Conservation (phyloP, 2,329 filamentous ascomycete genomes). For the Colletotrichum cordylinicola region DNA sequence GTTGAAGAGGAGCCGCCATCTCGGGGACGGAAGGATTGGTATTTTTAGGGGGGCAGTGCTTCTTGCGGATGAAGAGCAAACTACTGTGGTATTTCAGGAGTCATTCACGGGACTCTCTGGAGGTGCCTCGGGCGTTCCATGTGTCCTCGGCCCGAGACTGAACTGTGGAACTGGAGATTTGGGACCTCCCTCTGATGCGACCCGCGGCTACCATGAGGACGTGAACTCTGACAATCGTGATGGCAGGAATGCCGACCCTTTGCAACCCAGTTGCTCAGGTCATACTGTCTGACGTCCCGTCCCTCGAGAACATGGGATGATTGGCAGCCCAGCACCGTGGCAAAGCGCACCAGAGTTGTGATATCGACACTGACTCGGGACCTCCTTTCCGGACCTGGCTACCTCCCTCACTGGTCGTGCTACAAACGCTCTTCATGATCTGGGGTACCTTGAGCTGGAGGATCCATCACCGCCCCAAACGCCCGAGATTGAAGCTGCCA, state of each 20-base stretch:
- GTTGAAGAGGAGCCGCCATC: background rate
- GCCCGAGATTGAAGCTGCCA: background rate
- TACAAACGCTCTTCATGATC: background rate
- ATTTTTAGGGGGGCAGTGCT: background rate
- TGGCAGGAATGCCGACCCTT: background rate
- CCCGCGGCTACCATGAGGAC: background rate
- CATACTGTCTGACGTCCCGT: background rate
- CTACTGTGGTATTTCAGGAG: background rate
- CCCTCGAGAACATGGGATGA: background rate
- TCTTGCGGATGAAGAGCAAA: background rate
- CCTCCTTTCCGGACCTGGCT: background rate
- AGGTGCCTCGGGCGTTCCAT: background rate
- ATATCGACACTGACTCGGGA: background rate
- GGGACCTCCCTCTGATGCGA: background rate
- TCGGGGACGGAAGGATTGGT: background rate
- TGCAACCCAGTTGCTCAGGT: background rate
- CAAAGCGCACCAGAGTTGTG: background rate
- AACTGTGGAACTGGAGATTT: background rate
- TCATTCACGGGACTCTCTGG: background rate
- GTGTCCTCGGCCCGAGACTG: background rate
- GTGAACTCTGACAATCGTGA: background rate
- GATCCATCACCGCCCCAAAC: background rate
- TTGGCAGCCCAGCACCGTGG: background rate
- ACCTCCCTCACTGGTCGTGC: background rate
- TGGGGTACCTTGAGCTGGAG: background rate